Conservation (phyloP, 495 filamentous ascomycete species). For the Friedmanniomyces simplex region DNA sequence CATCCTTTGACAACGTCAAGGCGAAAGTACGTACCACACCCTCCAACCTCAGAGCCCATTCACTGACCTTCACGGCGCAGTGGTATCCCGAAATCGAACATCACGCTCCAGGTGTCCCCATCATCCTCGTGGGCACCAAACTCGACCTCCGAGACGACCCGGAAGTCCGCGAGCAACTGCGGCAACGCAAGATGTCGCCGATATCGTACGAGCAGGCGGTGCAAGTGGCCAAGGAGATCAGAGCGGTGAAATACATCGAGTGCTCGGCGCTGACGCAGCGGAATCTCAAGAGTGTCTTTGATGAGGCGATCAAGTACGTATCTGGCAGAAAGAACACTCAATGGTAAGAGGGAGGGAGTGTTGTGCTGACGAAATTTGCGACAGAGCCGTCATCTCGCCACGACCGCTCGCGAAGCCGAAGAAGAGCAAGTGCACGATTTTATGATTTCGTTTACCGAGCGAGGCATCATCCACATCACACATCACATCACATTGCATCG, state of each 20-base stretch:
- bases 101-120: conserved; percentile 88
- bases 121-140: conserved; percentile 96
- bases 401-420: conserved; percentile 52
- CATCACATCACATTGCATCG: neutral
- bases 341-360: too few species aligned
- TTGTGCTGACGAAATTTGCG: neutral
- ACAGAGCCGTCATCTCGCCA: conserved; percentile 69
- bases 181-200: conserved; percentile 80
- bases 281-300: conserved; percentile 94
- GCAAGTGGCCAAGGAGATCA: conserved; percentile 79
- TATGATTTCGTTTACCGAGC: conserved; percentile 46
- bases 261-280: conserved; percentile 96
- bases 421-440: conserved; percentile 63
- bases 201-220: conserved; percentile 84
- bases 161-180: conserved; percentile 63
- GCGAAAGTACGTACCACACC: conserved; percentile 58
- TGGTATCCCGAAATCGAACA: conserved; percentile 97
- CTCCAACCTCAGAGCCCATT: neutral
- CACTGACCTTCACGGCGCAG: conserved; percentile 33
- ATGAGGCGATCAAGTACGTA: conserved; percentile 84
- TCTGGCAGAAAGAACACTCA: too few species aligned
- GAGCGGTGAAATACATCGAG: conserved; percentile 88
- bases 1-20: conserved; percentile 95
- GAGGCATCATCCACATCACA: neutral
- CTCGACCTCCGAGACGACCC: conserved; percentile 88